Percentiles rank a stretch among this genome's conserved stretches.
phyloP scores from a whole-genome alignment of 164 flowering plant genomes.

The Berberis vulgaris region DNA sequence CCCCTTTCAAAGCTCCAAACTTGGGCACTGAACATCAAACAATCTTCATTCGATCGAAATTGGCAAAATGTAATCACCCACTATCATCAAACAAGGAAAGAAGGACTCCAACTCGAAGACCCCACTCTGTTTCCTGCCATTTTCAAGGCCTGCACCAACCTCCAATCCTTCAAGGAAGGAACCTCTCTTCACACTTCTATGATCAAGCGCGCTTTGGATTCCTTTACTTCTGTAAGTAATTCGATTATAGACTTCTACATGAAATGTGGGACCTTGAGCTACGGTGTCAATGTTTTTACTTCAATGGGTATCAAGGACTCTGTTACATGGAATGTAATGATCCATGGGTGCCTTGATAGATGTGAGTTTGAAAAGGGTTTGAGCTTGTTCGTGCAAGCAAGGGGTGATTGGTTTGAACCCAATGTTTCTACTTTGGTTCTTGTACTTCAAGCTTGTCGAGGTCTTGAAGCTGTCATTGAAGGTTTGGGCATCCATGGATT shows the following conservation, averaged over 20 bases:
- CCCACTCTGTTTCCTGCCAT: constrained; percentile 36
- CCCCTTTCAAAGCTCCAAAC: constrained; percentile 12
- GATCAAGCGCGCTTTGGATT: constrained; percentile 47
- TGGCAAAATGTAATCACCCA: constrained; percentile 48
- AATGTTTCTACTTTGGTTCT: constrained; percentile 26
- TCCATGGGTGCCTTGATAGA: not conserved
- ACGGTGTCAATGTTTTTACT: constrained; percentile 36
- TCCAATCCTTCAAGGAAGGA: constrained; percentile 30
- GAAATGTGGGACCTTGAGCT: constrained; percentile 33
- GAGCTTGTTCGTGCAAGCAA: not conserved
- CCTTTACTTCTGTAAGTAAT: constrained; percentile 47
- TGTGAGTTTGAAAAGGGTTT: not conserved
- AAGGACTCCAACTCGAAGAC: constrained; percentile 30
- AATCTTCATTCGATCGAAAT: constrained; percentile 15
- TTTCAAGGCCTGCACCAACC: constrained; percentile 46
- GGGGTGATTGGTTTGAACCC: not conserved
- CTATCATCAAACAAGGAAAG: constrained; percentile 22
- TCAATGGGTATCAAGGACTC: constrained; percentile 38
- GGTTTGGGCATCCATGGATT: not conserved
- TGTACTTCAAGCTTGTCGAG: constrained; percentile 44
- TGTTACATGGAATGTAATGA: constrained; percentile 62
- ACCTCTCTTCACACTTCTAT: constrained; percentile 41
- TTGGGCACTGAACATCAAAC: constrained; percentile 29
- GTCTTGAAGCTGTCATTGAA: constrained; percentile 4
- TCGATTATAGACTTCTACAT: constrained; percentile 58